Conservation (phyloP, 2,329 filamentous ascomycete species). For the Sclerotinia trifoliorum region DNA sequence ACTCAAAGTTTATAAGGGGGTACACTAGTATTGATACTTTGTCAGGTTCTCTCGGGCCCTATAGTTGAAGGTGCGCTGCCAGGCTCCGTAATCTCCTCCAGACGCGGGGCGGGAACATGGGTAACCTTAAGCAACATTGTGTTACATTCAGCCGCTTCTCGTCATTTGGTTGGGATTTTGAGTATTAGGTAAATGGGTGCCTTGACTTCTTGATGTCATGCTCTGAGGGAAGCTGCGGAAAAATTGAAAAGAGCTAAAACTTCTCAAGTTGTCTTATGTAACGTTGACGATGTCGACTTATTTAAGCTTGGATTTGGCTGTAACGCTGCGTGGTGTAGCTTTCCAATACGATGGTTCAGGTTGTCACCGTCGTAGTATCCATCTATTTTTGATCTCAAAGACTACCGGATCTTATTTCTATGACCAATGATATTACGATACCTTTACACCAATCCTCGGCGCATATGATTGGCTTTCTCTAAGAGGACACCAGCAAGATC, state of each 20-base stretch:
- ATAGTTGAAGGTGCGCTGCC: no score
- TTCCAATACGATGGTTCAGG: not conserved
- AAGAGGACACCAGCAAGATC: not conserved
- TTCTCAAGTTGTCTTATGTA: not conserved
- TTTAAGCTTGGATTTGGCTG: not conserved
- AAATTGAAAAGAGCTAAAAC: not conserved
- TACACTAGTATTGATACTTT: no score
- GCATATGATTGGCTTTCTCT: not conserved
- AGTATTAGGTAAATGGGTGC: no score
- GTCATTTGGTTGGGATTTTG: not conserved
- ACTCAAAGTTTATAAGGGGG: no score
- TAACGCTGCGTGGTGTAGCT: no score
- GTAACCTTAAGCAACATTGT: not conserved
- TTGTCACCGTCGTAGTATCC: not conserved
- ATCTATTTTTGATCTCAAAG: not conserved
- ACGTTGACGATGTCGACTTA: not conserved
- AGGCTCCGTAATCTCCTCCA: no score
- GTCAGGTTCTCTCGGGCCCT: no score
- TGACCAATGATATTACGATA: not conserved
- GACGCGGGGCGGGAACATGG: not conserved
- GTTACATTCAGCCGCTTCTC: slow-evolving; percentile 4
- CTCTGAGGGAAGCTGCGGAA: not conserved
- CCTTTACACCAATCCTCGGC: not conserved
- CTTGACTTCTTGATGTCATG: not conserved
- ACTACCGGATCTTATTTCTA: not conserved